Evolutionary conservation across 2,329 filamentous ascomycete species (phyloP).

Genomic region (Bimuria novae-zelandiae): DNA sequence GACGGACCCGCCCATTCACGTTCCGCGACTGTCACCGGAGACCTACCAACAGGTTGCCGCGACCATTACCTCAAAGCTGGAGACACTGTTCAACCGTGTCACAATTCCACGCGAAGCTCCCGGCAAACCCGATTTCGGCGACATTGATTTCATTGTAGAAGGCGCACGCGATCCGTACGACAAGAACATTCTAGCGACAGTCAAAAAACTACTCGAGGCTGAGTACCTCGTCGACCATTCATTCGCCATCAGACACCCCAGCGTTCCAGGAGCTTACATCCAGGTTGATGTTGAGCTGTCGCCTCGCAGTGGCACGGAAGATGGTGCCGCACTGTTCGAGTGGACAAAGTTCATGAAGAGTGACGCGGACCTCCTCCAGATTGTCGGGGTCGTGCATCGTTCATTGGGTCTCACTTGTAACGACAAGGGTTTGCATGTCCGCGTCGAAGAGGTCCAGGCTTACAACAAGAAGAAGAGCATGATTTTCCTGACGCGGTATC

Average conservation of each 20-base stretch:
- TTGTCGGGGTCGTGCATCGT: constrained; percentile 67
- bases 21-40: constrained; percentile 66
- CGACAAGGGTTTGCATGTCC: constrained; percentile 66
- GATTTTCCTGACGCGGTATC: constrained; percentile 64
- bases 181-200: constrained; percentile 28
- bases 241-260: constrained; percentile 57
- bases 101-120: constrained; percentile 70
- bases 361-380: constrained; percentile 74
- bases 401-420: constrained; percentile 69
- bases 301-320: constrained; percentile 33
- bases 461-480: constrained; percentile 61
- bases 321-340: constrained; percentile 44
- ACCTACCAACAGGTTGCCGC: constrained; percentile 61
- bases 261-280: constrained; percentile 50
- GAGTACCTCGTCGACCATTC: constrained; percentile 33
- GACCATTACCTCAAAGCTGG: constrained; percentile 54
- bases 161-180: constrained; percentile 19
- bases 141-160: constrained; percentile 71
- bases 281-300: constrained; percentile 73
- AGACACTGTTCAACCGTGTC: constrained; percentile 59
- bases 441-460: constrained; percentile 70
- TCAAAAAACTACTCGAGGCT: constrained; percentile 55
- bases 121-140: constrained; percentile 69
- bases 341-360: constrained; percentile 72
- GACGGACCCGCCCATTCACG: constrained; percentile 52